phyloP scores from a whole-genome alignment of 768 basidiomycete species.

The Favolaschia claudopus region DNA sequence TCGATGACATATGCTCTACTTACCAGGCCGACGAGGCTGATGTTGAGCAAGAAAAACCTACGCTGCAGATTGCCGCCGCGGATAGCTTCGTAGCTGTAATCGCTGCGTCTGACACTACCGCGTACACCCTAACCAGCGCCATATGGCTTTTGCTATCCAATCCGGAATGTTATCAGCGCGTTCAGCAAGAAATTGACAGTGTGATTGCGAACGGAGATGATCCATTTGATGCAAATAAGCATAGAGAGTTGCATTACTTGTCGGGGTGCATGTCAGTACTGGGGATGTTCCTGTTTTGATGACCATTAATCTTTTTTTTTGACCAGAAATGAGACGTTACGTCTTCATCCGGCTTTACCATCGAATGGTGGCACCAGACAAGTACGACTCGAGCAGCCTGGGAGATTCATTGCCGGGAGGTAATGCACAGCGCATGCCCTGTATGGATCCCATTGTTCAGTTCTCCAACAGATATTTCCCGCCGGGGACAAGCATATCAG shows the following conservation, averaged over 20 bases:
- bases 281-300: background rate
- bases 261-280: conserved; percentile 43
- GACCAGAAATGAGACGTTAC: conserved; percentile 56
- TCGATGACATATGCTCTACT: background rate
- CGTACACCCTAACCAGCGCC: conserved; percentile 39
- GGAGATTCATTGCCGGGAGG: conserved; percentile 2
- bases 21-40: conserved; percentile 51
- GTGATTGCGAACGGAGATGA: conserved; percentile 31
- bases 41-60: conserved; percentile 38
- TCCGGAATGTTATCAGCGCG: conserved; percentile 38
- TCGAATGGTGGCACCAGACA: conserved; percentile 46
- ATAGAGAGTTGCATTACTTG: conserved; percentile 41
- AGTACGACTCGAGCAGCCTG: conserved; percentile 17
- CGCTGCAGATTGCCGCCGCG: conserved; percentile 41
- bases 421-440: background rate
- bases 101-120: conserved; percentile 50
- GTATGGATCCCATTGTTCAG: background rate
- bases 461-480: conserved; percentile 47
- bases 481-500: conserved; percentile 50
- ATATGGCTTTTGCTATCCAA: conserved; percentile 44
- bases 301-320: background rate
- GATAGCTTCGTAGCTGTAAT: conserved; percentile 48
- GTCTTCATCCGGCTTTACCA: conserved; percentile 57
- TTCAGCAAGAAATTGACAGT: conserved; percentile 43
- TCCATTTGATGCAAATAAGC: conserved; percentile 31